Evolutionary conservation across 2,329 filamentous ascomycete genomes (phyloP).

Genomic region (Aurifilum marmelostoma): DNA sequence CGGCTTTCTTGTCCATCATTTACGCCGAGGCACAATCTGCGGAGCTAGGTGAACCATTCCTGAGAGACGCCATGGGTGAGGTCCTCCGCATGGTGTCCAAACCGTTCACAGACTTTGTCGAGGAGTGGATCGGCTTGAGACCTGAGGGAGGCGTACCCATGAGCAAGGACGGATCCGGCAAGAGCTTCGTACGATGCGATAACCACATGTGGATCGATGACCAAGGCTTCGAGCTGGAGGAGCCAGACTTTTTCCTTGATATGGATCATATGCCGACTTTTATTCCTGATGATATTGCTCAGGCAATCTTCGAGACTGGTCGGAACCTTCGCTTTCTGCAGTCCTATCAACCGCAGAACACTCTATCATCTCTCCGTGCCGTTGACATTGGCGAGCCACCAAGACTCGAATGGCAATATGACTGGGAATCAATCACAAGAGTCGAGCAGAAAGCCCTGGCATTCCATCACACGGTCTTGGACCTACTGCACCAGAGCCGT

Average conservation of each 20-base stretch:
- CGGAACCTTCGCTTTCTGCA: conserved; percentile 75
- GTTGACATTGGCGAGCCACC: conserved; percentile 56
- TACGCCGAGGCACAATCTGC: conserved; percentile 65
- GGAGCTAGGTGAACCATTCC: conserved; percentile 64
- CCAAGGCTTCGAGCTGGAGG: conserved; percentile 58
- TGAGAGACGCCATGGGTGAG: conserved; percentile 68
- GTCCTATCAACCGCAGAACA: conserved; percentile 71
- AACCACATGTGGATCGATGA: conserved; percentile 60
- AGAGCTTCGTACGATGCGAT: conserved; percentile 65
- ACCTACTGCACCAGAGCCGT: conserved; percentile 36
- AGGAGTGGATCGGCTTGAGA: conserved; percentile 75
- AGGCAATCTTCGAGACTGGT: conserved; percentile 77
- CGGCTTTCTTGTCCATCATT: conserved; percentile 63
- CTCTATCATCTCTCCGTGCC: conserved; percentile 56
- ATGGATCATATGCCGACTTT: conserved; percentile 71
- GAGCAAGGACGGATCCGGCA: conserved; percentile 52
- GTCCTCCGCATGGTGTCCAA: conserved; percentile 52
- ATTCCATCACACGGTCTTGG: conserved; percentile 51
- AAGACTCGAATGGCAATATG: conserved; percentile 68
- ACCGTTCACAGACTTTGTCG: conserved; percentile 48
- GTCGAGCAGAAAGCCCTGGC: conserved; percentile 63
- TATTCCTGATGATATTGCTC: conserved; percentile 69
- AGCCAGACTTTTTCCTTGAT: conserved; percentile 66
- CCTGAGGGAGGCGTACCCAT: conserved; percentile 59
- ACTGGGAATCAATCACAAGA: conserved; percentile 68